Evolutionary conservation across 441 rosid species (phyloP), one percentile per base, ranked within the genome.

Genomic region (Pelargonium australe): DNA sequence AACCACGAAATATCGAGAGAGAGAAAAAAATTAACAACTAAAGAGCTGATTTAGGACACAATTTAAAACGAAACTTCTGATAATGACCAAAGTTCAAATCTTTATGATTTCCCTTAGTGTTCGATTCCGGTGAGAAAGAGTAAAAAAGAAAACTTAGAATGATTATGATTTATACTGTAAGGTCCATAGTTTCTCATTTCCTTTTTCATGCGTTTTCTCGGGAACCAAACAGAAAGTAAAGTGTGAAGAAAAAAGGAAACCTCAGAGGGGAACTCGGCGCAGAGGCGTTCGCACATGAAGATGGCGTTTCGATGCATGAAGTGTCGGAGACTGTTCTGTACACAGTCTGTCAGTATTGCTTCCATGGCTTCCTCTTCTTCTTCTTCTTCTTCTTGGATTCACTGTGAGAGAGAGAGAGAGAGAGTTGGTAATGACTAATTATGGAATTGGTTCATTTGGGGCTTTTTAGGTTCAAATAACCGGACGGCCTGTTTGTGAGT

Each of bases 181-280:
- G 34, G 34, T 28, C 34, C 34, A 28, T 1, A 28, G 34, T 28
- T 20, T 19, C 14, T 57, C 62, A 7, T 17, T 57, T 17, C 62
- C 6, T 19, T 25, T 61, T 25, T 12, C 64, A 10, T 7, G 64
- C 64, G 25, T 2, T 61, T 61, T 61, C 40, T 28, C 40, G 37
- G 64, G 4, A 23, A 61, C 53, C 25, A 0, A 67, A 67, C 70
- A 53, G 17, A 41, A 31, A 23, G 28, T 34, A 49, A 16, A 12
- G 0, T 13, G 11, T 10, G 4, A 5, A 47, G 3, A 19, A 25
- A 71, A 10, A 14, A 23, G 57, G 63, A 43, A 43, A 2, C 99
- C 97, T 95, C 97, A 8, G 97, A 83, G 17, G 97, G 97, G 74
- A 87, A 95, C 86, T 95, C 98, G 11, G 98, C 95, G 69, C 91